These are phyloP conservation scores for Aegilops umbellulata DNA, from an alignment of 176 grass and related monocot species.

Conservation along the genomic window DNA sequence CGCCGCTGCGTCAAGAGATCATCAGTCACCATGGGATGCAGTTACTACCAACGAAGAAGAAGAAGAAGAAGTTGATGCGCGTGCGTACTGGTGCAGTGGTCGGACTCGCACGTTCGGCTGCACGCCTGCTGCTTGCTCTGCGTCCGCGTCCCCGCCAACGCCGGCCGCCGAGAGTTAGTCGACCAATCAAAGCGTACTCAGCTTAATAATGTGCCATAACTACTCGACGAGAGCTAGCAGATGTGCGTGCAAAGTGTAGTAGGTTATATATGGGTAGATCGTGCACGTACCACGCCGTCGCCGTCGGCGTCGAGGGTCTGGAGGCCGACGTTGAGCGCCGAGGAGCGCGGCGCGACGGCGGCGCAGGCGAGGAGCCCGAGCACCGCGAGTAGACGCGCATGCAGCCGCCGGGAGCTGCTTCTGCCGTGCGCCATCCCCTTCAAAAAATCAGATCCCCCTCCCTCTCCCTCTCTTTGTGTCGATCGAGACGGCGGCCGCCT, in stretches of 20 bases:
- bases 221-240: no score
- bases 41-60: not conserved
- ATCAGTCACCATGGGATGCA: no score
- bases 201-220: not conserved
- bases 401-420: not conserved
- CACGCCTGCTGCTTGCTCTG: slow-evolving; percentile 80
- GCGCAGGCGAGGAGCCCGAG: not conserved
- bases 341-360: slow-evolving; percentile 29
- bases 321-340: slow-evolving; percentile 67
- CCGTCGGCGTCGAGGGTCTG: slow-evolving; percentile 41
- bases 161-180: slow-evolving; percentile 9
- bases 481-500: not conserved
- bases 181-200: not conserved
- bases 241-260: no score
- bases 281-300: slow-evolving; percentile 45
- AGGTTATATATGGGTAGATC: not conserved
- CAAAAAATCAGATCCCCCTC: not conserved
- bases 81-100: slow-evolving; percentile 71
- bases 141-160: not conserved
- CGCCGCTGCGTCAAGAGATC: slow-evolving; percentile 30
- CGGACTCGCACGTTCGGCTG: slow-evolving; percentile 87
- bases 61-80: not conserved
- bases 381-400: not conserved
- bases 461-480: not conserved
- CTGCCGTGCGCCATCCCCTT: slow-evolving; percentile 12